These are phyloP conservation scores for Dryas octopetala DNA, from an alignment of 306 rosid species.

Conservation along the genomic window DNA sequence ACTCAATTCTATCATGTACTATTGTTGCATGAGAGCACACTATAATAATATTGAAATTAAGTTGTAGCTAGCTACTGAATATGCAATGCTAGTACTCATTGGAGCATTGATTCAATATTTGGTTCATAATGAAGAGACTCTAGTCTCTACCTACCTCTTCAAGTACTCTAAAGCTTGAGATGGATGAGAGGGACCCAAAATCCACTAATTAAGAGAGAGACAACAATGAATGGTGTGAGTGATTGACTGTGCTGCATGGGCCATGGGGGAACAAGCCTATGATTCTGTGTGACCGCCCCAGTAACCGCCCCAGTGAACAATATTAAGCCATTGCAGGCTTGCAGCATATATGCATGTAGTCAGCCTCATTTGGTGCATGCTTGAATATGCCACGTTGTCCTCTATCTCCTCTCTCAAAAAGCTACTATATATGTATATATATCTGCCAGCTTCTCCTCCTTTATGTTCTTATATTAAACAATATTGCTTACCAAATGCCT, in stretches of 20 bases:
- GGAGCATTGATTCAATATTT: slow-evolving; percentile 32
- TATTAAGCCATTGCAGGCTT: background rate
- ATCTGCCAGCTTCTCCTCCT: slow-evolving; percentile 5
- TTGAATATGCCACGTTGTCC: background rate
- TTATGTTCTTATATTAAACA: slow-evolving; percentile 1
- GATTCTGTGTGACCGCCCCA: slow-evolving; percentile 29
- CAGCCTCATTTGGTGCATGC: background rate
- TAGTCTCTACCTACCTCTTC: background rate
- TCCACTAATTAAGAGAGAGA: slow-evolving; percentile 34
- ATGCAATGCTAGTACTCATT: slow-evolving; percentile 28
- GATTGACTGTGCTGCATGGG: background rate
- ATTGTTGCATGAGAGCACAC: background rate
- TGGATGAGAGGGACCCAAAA: slow-evolving; percentile 31
- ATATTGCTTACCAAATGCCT: slow-evolving; percentile 7
- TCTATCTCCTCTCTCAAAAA: too few species aligned
- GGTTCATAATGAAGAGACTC: slow-evolving; percentile 26
- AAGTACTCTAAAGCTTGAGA: background rate
- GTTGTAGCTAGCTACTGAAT: slow-evolving; percentile 13
- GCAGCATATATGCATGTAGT: background rate
- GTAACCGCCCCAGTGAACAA: slow-evolving; percentile 5
- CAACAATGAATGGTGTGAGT: slow-evolving; percentile 40
- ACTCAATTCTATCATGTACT: background rate
- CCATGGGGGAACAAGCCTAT: slow-evolving; percentile 32
- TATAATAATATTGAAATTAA: background rate
- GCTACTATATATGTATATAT: background rate